These are phyloP conservation scores for Actinidia arguta DNA, from an alignment of 179 eudicot species.

Conservation along the genomic window DNA sequence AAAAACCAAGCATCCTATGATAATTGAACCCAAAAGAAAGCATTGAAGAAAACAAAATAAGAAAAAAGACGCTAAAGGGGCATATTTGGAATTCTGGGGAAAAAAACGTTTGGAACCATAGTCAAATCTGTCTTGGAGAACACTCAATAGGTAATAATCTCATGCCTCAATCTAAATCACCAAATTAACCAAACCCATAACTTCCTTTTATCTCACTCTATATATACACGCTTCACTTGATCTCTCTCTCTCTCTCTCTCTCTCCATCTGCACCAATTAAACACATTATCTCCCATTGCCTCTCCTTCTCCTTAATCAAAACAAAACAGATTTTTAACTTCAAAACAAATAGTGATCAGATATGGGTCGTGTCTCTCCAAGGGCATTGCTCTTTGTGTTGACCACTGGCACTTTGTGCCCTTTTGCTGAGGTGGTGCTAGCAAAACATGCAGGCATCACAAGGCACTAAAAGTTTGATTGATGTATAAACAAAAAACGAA, in stretches of 20 bases:
- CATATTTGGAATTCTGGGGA: slow-evolving; percentile 1
- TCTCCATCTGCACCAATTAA: neutral
- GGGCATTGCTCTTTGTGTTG: neutral
- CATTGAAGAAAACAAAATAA: neutral
- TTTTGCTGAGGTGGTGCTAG: slow-evolving; percentile 26
- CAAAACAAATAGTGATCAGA: neutral
- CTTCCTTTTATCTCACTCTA: neutral
- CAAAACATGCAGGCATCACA: slow-evolving; percentile 41
- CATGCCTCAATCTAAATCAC: neutral
- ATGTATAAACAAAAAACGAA: neutral
- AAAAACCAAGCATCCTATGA: neutral
- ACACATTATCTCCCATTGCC: neutral
- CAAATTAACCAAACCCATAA: slow-evolving; percentile 26
- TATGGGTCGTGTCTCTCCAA: slow-evolving; percentile 23
- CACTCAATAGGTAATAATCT: slow-evolving; percentile 21
- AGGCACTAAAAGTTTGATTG: slow-evolving; percentile 47
- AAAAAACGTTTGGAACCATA: slow-evolving; percentile 8
- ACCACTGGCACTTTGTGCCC: neutral
- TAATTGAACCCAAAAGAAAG: neutral
- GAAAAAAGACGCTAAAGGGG: neutral
- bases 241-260: neutral
- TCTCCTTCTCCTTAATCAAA: neutral
- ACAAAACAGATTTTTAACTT: neutral
- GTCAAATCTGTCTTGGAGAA: slow-evolving; percentile 1
- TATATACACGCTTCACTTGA: slow-evolving; percentile 18